These are phyloP conservation scores for Lepiota subincarnata DNA, from an alignment of 768 basidiomycete genomes.

Conservation along the genomic window DNA sequence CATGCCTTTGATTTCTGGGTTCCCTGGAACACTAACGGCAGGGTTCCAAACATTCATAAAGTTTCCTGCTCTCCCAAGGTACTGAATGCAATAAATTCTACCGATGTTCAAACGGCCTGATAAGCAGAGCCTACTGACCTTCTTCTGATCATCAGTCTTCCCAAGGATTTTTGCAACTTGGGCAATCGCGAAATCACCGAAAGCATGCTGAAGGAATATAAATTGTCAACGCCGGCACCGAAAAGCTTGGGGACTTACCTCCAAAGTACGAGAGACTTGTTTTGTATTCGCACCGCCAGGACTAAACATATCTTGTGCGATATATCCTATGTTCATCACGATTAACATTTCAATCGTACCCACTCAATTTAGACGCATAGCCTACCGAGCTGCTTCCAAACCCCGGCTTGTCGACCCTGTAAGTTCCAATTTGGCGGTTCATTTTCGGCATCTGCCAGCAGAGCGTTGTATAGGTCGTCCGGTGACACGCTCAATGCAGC, in stretches of 20 bases:
- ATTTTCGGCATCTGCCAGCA: slow-evolving; percentile 55
- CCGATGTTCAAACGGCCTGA: neutral
- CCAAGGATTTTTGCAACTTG: slow-evolving; percentile 58
- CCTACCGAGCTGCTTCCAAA: slow-evolving; percentile 52
- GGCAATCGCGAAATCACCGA: slow-evolving; percentile 60
- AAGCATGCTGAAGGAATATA: slow-evolving; percentile 44
- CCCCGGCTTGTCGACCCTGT: slow-evolving; percentile 53
- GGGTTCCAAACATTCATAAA: slow-evolving; percentile 60
- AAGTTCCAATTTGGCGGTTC: slow-evolving; percentile 60
- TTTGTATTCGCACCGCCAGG: slow-evolving; percentile 54
- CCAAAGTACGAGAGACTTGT: slow-evolving; percentile 58
- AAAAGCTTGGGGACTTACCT: slow-evolving; percentile 31
- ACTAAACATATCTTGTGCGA: slow-evolving; percentile 37
- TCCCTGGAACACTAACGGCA: slow-evolving; percentile 46
- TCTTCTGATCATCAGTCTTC: slow-evolving; percentile 43
- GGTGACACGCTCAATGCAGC: slow-evolving; percentile 42
- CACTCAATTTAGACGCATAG: neutral
- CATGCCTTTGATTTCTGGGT: slow-evolving; percentile 47
- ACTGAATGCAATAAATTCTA: slow-evolving; percentile 29
- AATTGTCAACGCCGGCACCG: neutral
- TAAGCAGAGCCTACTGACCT: slow-evolving; percentile 30
- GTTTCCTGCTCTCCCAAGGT: slow-evolving; percentile 49
- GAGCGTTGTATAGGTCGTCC: slow-evolving; percentile 48
- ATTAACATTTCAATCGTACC: neutral
- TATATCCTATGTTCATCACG: slow-evolving; percentile 26